A percentile compares a stretch with the other conserved stretches of the same genome.
These are phyloP conservation scores for Xylariomycetidae sp. DNA, from an alignment of 2,329 filamentous ascomycete species.

Conservation along the genomic window DNA sequence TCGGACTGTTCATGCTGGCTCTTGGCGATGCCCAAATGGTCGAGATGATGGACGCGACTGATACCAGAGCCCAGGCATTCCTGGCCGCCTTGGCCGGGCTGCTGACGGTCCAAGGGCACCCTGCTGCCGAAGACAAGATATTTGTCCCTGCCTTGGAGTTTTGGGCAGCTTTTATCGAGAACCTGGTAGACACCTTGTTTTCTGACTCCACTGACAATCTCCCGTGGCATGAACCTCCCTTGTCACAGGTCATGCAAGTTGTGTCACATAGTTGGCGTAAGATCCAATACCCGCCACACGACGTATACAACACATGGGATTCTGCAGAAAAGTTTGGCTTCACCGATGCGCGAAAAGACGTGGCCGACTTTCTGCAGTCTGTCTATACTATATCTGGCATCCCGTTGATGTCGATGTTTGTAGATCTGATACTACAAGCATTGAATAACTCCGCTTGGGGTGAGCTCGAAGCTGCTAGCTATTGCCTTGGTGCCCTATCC, in stretches of 20 bases:
- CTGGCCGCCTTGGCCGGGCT: constrained; percentile 58
- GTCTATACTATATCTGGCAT: constrained; percentile 58
- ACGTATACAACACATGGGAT: constrained; percentile 60
- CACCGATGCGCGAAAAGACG: constrained; percentile 67
- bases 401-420: constrained; percentile 50
- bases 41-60: constrained; percentile 48
- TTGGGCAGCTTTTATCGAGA: constrained; percentile 72
- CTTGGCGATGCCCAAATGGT: constrained; percentile 62
- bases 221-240: constrained; percentile 53
- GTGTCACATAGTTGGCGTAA: constrained; percentile 64
- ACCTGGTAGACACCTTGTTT: constrained; percentile 52
- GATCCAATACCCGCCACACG: constrained; percentile 57
- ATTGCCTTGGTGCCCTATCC: constrained; percentile 60
- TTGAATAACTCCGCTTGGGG: constrained; percentile 46
- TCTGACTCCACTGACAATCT: constrained; percentile 40
- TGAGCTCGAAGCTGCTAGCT: constrained; percentile 55
- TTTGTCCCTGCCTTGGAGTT: constrained; percentile 73
- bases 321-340: constrained; percentile 62
- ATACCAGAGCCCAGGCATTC: constrained; percentile 45
- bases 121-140: constrained; percentile 67
- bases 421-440: constrained; percentile 46
- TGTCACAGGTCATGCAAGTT: constrained; percentile 55
- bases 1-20: constrained; percentile 60
- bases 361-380: constrained; percentile 70
- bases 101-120: constrained; percentile 58